These are phyloP conservation scores for Cephaloascus albidus DNA, from an alignment of 805 yeast species.

Conservation along the genomic window DNA sequence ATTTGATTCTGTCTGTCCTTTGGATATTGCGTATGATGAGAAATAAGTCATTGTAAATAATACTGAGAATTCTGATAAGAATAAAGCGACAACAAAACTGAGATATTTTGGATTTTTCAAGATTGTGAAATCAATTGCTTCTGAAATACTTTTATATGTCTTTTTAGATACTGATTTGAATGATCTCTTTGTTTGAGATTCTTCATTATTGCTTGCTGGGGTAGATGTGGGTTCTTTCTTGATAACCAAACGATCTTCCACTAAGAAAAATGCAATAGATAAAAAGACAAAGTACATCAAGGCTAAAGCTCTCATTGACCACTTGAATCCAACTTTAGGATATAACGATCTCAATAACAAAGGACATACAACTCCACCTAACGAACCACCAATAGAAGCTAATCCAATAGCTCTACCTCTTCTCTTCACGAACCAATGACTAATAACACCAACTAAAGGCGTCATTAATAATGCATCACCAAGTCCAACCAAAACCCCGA, in stretches of 20 bases:
- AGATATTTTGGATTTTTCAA: slow-evolving; percentile 21
- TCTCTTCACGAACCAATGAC: slow-evolving; percentile 55
- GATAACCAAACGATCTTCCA: background rate
- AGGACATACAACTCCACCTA: slow-evolving; percentile 30
- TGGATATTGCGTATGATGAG: slow-evolving; percentile 45
- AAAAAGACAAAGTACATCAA: background rate
- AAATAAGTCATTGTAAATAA: slow-evolving; percentile 44
- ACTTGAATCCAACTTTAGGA: slow-evolving; percentile 19
- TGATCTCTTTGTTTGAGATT: background rate
- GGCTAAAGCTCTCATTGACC: slow-evolving; percentile 25
- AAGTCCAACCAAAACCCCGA: slow-evolving; percentile 45
- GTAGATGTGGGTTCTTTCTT: background rate
- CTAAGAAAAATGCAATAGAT: background rate
- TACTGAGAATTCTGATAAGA: slow-evolving; percentile 40
- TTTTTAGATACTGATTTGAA: background rate
- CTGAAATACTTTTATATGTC: background rate
- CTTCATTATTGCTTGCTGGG: background rate
- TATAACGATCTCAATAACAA: slow-evolving; percentile 22
- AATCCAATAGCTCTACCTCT: slow-evolving; percentile 45
- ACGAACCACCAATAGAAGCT: slow-evolving; percentile 28
- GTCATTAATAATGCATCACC: slow-evolving; percentile 55
- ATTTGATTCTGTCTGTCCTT: slow-evolving; percentile 32
- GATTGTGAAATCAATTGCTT: slow-evolving; percentile 26
- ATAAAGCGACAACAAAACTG: slow-evolving; percentile 27
- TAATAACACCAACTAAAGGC: slow-evolving; percentile 51